A percentile compares a stretch with the other conserved stretches of the same genome.
Evolutionary conservation across 768 basidiomycete genomes (phyloP).

Genomic region (Daedaleopsis nitida): DNA sequence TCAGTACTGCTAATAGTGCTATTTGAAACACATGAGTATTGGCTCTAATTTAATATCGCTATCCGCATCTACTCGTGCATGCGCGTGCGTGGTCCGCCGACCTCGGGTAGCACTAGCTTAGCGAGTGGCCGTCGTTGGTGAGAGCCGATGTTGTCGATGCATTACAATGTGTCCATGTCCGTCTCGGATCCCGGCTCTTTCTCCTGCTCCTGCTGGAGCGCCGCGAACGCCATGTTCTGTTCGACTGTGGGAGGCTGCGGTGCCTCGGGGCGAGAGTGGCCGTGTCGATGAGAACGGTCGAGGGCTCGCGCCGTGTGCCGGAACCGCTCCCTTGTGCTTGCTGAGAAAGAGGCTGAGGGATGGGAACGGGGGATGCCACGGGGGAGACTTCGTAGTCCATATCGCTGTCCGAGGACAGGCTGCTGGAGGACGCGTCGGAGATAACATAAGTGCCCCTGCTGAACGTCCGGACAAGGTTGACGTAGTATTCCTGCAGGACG

Average conservation of each 20-base stretch:
- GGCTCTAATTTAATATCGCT: conserved; percentile 6
- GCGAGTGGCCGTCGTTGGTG: too few species aligned
- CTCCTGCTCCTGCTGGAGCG: conserved; percentile 39
- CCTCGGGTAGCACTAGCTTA: too few species aligned
- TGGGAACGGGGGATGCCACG: conserved; percentile 31
- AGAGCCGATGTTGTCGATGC: background rate
- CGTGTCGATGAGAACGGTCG: conserved; percentile 41
- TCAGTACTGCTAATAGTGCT: conserved; percentile 19
- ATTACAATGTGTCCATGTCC: conserved; percentile 12
- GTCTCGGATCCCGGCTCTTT: background rate
- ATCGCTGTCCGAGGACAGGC: conserved; percentile 51
- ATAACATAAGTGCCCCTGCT: conserved; percentile 60
- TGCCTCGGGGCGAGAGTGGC: conserved; percentile 43
- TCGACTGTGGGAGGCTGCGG: conserved; percentile 70
- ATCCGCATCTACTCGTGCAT: conserved; percentile 1
- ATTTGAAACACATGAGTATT: conserved; percentile 7
- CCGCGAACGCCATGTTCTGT: conserved; percentile 84
- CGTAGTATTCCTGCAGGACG: conserved; percentile 90
- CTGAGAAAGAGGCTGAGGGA: conserved; percentile 6
- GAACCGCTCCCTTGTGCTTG: conserved; percentile 4
- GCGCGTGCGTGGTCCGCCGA: background rate
- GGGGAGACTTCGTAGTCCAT: conserved; percentile 53
- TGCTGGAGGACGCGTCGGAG: conserved; percentile 38
- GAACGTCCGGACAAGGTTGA: conserved; percentile 89
- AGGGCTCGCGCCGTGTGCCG: conserved; percentile 30